Conservation (phyloP, 2,329 filamentous ascomycete genomes). For the Epichloe amarillans region DNA sequence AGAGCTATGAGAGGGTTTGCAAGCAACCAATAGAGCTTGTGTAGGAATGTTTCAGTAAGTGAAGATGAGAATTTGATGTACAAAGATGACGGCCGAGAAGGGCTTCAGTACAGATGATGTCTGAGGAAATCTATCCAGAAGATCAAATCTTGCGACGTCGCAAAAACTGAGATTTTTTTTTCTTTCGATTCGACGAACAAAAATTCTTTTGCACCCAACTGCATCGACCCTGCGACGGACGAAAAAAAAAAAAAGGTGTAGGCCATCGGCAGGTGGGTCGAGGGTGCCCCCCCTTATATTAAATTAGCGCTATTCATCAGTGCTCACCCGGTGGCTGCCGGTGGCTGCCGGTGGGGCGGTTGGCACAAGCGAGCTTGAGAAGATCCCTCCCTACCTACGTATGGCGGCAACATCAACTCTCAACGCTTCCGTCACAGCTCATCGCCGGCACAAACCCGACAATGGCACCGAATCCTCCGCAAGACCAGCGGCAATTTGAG, state of each 20-base stretch:
- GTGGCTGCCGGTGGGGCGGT: no score
- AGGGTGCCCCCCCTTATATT: neutral
- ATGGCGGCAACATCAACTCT: conserved; percentile 6
- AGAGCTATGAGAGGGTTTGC: no score
- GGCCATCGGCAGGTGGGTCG: neutral
- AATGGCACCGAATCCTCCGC: conserved; percentile 26
- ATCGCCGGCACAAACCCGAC: conserved; percentile 8
- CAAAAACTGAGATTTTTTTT: neutral
- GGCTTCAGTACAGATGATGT: neutral
- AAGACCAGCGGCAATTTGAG: conserved; percentile 25
- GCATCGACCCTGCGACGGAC: neutral
- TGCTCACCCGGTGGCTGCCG: neutral
- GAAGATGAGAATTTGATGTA: no score
- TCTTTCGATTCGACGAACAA: neutral
- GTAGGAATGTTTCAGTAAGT: no score
- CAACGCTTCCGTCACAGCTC: neutral
- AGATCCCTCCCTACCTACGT: no score
- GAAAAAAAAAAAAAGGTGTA: neutral
- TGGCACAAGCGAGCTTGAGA: no score
- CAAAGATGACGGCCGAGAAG: neutral
- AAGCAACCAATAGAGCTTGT: neutral
- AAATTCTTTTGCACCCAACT: neutral
- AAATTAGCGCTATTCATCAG: neutral
- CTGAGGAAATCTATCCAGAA: neutral
- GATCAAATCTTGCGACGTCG: neutral